Evolutionary conservation across 768 basidiomycete species (phyloP).

Genomic region (Pisolithus sp.): DNA sequence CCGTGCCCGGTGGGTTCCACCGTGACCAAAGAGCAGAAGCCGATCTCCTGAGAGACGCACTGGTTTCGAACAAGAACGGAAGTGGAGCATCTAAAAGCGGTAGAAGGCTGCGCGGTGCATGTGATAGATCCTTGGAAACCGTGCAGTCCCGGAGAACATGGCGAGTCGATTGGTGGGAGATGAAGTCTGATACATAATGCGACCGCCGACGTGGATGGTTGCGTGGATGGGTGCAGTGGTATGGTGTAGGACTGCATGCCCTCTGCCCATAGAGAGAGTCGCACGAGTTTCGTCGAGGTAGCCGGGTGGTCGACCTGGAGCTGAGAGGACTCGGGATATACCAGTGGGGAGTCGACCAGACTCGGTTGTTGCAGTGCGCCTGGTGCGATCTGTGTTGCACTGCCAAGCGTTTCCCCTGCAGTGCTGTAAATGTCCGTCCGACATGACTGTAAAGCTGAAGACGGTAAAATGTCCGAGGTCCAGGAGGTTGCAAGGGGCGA

Average conservation of each 20-base stretch:
- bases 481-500: constrained; percentile 27
- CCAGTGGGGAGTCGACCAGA: constrained; percentile 26
- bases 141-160: constrained; percentile 49
- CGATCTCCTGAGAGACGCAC: constrained; percentile 49
- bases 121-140: constrained; percentile 57
- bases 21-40: constrained; percentile 26
- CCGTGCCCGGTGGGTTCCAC: constrained; percentile 45
- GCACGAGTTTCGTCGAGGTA: constrained; percentile 31
- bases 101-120: constrained; percentile 46
- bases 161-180: constrained; percentile 49
- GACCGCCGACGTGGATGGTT: constrained; percentile 36
- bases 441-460: constrained; percentile 20
- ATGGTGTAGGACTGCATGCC: constrained; percentile 61
- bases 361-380: constrained; percentile 15
- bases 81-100: constrained; percentile 58
- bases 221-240: constrained; percentile 47
- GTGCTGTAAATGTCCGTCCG: constrained; percentile 21
- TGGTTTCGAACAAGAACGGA: constrained; percentile 47
- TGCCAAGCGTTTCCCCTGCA: constrained; percentile 13
- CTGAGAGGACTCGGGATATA: constrained; percentile 20
- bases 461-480: constrained; percentile 19
- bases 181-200: constrained; percentile 51
- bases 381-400: constrained; percentile 18
- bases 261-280: constrained; percentile 54
- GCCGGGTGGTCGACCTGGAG: constrained; percentile 25